Percentiles rank a stretch among this genome's conserved stretches.
Conservation (phyloP, 306 rosid species). For the Vigna nakashimae region DNA sequence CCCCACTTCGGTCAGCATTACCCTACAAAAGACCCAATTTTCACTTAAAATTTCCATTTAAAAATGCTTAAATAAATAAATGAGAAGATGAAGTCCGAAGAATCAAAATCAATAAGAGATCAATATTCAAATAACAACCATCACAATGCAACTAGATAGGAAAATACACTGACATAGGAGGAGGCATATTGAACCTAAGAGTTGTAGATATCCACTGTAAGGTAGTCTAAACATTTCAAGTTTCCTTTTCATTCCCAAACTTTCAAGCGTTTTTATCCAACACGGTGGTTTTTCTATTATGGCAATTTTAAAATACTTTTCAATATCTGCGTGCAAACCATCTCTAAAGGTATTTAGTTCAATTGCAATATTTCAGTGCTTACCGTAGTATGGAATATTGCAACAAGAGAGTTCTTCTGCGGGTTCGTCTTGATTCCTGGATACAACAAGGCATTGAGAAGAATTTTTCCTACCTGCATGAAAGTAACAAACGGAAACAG, state of each 20-base stretch:
- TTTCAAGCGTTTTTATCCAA: background rate
- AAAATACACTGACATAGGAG: slow-evolving; percentile 6
- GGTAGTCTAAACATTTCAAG: slow-evolving; percentile 38
- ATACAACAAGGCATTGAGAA: slow-evolving; percentile 89
- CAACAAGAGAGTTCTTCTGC: slow-evolving; percentile 92
- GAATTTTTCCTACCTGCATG: slow-evolving; percentile 87
- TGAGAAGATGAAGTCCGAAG: background rate
- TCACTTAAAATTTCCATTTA: background rate
- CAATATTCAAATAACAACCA: slow-evolving; percentile 24
- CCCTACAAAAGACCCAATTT: slow-evolving; percentile 59
- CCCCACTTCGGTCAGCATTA: slow-evolving; percentile 62
- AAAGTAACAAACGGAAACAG: slow-evolving; percentile 44
- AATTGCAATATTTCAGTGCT: slow-evolving; percentile 31
- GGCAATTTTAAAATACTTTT: background rate
- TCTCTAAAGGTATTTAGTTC: slow-evolving; percentile 7
- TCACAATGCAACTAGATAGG: background rate
- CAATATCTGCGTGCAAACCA: slow-evolving; percentile 16
- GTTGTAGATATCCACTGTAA: background rate
- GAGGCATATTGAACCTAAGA: background rate
- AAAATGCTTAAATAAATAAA: slow-evolving; percentile 8
- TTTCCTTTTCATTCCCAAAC: slow-evolving; percentile 23
- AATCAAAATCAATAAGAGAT: slow-evolving; percentile 31
- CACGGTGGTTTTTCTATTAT: background rate
- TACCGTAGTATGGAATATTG: slow-evolving; percentile 95
- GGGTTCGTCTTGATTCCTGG: slow-evolving; percentile 90